Conservation (phyloP, 108 stramenopile genomes). For the Poteriospumella lacustris region DNA sequence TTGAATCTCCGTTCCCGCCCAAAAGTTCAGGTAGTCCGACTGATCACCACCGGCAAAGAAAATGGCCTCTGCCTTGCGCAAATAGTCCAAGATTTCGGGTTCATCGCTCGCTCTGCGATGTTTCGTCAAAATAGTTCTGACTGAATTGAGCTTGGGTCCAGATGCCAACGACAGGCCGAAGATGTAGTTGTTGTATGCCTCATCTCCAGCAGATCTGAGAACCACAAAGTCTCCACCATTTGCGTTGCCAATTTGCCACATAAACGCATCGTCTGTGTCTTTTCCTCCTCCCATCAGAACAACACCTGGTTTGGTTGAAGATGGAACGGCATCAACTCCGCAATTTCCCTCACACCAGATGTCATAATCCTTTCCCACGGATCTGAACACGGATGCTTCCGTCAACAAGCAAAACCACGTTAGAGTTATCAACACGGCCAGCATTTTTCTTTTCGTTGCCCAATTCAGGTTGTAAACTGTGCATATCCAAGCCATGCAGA, state of each 20-base stretch:
- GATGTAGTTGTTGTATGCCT: constrained; percentile 22
- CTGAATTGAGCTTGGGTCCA: background rate
- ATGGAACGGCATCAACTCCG: too few relatives aligned
- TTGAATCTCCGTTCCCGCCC: constrained; percentile 3
- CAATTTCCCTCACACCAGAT: too few relatives aligned
- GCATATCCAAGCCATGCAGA: too few relatives aligned
- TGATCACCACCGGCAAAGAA: constrained; percentile 31
- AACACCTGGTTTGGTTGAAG: too few relatives aligned
- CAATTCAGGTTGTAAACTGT: too few relatives aligned
- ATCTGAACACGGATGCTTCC: too few relatives aligned
- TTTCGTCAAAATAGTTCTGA: constrained; percentile 3
- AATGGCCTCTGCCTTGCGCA: constrained; percentile 12
- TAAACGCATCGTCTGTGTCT: constrained; percentile 27
- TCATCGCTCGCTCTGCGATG: background rate
- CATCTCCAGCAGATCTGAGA: constrained; percentile 15
- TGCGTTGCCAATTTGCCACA: constrained; percentile 17
- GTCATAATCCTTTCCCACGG: too few relatives aligned
- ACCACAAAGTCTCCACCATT: constrained; percentile 30
- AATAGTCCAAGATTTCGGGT: background rate
- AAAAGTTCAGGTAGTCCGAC: background rate
- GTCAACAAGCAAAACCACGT: too few relatives aligned
- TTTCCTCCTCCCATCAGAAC: too few relatives aligned
- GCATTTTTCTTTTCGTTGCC: too few relatives aligned
- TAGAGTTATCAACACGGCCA: too few relatives aligned
- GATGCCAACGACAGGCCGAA: background rate